Conservation (phyloP, 805 yeast species). For the Kodamaea nitidulidarum region DNA sequence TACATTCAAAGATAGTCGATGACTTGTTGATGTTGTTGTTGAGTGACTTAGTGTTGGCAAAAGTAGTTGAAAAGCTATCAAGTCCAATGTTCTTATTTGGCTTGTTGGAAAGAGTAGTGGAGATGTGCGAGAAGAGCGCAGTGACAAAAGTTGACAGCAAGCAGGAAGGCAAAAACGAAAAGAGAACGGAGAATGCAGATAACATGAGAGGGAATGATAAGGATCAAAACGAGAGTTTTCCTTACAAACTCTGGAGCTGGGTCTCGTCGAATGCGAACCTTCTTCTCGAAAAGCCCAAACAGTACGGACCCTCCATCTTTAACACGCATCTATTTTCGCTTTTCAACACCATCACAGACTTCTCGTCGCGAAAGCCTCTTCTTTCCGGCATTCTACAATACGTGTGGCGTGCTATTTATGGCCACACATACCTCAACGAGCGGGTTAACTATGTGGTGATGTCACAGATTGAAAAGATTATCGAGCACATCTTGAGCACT, state of each 20-base stretch:
- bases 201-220: background rate
- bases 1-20: constrained; percentile 23
- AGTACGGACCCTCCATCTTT: constrained; percentile 8
- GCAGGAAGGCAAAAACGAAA: constrained; percentile 1
- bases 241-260: background rate
- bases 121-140: constrained; percentile 5
- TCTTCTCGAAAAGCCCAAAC: background rate
- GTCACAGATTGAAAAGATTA: constrained; percentile 1
- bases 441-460: constrained; percentile 9
- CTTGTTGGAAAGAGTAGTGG: constrained; percentile 10
- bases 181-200: background rate
- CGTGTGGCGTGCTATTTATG: constrained; percentile 1
- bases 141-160: too few relatives aligned
- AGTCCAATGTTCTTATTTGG: constrained; percentile 24
- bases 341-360: constrained; percentile 16
- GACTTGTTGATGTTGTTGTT: constrained; percentile 22
- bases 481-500: background rate
- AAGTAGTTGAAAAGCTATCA: constrained; percentile 21
- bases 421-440: constrained; percentile 4
- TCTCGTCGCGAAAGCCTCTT: constrained; percentile 18
- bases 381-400: constrained; percentile 11
- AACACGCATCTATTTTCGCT: constrained; percentile 18
- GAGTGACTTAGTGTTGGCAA: constrained; percentile 27
- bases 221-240: background rate
- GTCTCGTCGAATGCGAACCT: constrained; percentile 1